These are phyloP conservation scores for Candida ponderosae DNA, from an alignment of 805 yeast species.

Conservation along the genomic window DNA sequence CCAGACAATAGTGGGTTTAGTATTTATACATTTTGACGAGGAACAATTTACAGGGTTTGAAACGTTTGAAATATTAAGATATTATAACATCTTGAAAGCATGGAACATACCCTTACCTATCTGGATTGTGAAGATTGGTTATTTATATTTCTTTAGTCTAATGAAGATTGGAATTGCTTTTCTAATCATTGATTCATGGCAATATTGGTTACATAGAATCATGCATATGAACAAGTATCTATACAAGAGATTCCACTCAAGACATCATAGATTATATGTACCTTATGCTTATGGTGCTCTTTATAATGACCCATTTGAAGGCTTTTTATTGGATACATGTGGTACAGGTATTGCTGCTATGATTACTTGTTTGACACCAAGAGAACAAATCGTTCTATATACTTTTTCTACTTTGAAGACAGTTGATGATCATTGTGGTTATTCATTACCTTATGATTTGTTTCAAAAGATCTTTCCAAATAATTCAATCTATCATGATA, in stretches of 20 bases:
- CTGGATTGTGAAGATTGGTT: slow-evolving; percentile 38
- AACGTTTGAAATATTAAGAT: slow-evolving; percentile 35
- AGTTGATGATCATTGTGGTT: slow-evolving; percentile 99
- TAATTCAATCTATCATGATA: slow-evolving; percentile 92
- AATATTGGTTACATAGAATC: slow-evolving; percentile 76
- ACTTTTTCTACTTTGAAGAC: slow-evolving; percentile 93
- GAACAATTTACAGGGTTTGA: slow-evolving; percentile 46
- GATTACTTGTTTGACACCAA: slow-evolving; percentile 54
- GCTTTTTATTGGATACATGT: slow-evolving; percentile 81
- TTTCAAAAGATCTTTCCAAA: slow-evolving; percentile 91
- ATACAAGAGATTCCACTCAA: slow-evolving; percentile 81
- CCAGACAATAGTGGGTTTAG: slow-evolving; percentile 66
- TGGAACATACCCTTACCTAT: slow-evolving; percentile 31
- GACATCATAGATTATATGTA: slow-evolving; percentile 90
- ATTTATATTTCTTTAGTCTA: slow-evolving; percentile 57
- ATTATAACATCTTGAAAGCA: slow-evolving; percentile 16
- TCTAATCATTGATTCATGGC: slow-evolving; percentile 87
- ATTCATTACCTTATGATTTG: slow-evolving; percentile 83
- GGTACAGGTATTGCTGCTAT: slow-evolving; percentile 85
- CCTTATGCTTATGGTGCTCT: slow-evolving; percentile 97
- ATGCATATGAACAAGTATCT: slow-evolving; percentile 80
- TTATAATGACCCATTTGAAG: slow-evolving; percentile 91
- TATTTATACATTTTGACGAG: slow-evolving; percentile 50
- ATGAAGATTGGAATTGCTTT: slow-evolving; percentile 57
- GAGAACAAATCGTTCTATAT: slow-evolving; percentile 69